A percentile compares a stretch with the other conserved stretches of the same genome.
Evolutionary conservation across 352 stramenopile species (phyloP).

Genomic region (Elongisporangium anandrum): DNA sequence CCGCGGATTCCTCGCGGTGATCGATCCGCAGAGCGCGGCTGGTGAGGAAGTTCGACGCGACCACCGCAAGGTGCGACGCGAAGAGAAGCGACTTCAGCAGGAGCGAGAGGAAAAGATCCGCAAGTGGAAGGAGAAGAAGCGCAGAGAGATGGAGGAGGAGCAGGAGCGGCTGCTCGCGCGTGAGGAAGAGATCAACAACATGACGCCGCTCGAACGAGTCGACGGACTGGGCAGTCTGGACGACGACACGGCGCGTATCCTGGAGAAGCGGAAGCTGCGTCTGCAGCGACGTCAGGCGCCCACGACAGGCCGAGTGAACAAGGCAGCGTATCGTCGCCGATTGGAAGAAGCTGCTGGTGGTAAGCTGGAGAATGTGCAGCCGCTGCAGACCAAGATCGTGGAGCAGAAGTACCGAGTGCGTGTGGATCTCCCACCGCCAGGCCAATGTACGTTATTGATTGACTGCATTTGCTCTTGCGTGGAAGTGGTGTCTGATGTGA

Average conservation of each 20-base stretch:
- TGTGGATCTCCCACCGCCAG: constrained; percentile 67
- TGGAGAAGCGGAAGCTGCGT: constrained; percentile 75
- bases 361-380: constrained; percentile 76
- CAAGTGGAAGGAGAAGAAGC: constrained; percentile 65
- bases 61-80: constrained; percentile 46
- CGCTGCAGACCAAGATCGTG: constrained; percentile 54
- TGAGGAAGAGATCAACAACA: constrained; percentile 70
- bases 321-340: constrained; percentile 66
- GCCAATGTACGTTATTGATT: constrained; percentile 65
- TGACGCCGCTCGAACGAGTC: constrained; percentile 67
- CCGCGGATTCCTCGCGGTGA: constrained; percentile 60
- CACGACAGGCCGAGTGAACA: constrained; percentile 70
- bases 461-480: not conserved
- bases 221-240: constrained; percentile 64
- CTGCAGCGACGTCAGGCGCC: constrained; percentile 63
- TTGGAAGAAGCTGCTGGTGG: constrained; percentile 71
- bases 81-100: constrained; percentile 52
- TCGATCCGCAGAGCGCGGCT: constrained; percentile 58
- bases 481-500: not conserved
- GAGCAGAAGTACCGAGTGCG: constrained; percentile 61
- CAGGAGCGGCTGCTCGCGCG: constrained; percentile 44
- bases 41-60: constrained; percentile 58
- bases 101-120: constrained; percentile 63
- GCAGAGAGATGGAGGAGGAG: constrained; percentile 45
- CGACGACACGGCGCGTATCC: constrained; percentile 60